These are phyloP conservation scores for Abrus pulchellus DNA, from an alignment of 306 rosid genomes.

Conservation along the genomic window DNA sequence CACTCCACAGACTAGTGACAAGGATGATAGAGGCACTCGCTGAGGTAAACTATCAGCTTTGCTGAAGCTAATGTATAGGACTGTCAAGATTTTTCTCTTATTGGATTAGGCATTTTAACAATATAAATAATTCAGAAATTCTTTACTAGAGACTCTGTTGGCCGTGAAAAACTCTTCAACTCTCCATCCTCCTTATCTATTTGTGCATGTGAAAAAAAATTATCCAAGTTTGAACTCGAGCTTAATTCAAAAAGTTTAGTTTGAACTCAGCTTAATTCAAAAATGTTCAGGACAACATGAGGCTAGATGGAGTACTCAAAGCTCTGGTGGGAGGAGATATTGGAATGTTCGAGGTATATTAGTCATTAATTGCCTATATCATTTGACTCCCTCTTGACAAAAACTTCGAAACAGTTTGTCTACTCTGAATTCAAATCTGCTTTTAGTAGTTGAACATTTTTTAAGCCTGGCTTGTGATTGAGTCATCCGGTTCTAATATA, in stretches of 20 bases:
- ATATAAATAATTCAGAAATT: not conserved
- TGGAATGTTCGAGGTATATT: conserved; percentile 18
- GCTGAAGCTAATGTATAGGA: conserved; percentile 2
- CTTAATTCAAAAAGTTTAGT: conserved; percentile 23
- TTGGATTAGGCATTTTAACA: conserved; percentile 9
- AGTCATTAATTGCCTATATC: conserved; percentile 1
- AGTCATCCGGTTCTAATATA: not conserved
- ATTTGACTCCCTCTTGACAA: conserved; percentile 33
- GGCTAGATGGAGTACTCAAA: conserved; percentile 12
- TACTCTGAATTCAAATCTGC: conserved; percentile 23
- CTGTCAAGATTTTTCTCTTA: not conserved
- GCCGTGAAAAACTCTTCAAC: not conserved
- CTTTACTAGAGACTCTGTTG: not conserved
- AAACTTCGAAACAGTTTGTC: not conserved
- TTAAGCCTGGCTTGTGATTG: not conserved
- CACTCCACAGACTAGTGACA: conserved; percentile 86
- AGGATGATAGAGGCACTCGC: conserved; percentile 69
- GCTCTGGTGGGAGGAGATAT: conserved; percentile 36
- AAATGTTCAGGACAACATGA: conserved; percentile 41
- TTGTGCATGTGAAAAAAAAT: not conserved
- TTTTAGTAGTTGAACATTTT: conserved; percentile 34
- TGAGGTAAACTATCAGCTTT: conserved; percentile 50
- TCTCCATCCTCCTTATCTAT: not conserved
- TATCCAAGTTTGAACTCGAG: conserved; percentile 20
- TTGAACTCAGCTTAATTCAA: conserved; percentile 20